Evolutionary conservation across 2,329 filamentous ascomycete species (phyloP).

Genomic region (Fusarium tanahbumbuense): DNA sequence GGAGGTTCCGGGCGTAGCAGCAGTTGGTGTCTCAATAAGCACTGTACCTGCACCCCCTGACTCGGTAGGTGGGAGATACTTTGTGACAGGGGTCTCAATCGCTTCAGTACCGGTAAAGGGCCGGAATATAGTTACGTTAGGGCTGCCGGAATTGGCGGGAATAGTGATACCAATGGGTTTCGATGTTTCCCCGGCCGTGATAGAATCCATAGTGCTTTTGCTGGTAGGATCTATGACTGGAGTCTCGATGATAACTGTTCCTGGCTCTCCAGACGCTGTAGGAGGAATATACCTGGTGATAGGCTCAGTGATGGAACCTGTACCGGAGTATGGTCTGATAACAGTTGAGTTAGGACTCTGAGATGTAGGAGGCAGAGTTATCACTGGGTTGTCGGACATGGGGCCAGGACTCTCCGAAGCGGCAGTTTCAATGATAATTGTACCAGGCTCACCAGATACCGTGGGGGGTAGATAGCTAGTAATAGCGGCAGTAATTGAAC

Average conservation of each 20-base stretch:
- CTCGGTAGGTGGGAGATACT: not conserved
- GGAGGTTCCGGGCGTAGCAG: not conserved
- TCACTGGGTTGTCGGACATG: not conserved
- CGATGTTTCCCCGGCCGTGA: not conserved
- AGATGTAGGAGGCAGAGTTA: conserved; percentile 7
- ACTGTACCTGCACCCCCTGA: conserved; percentile 1
- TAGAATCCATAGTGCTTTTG: not conserved
- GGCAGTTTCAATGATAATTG: conserved; percentile 13
- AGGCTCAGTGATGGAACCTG: conserved; percentile 10
- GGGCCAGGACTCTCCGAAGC: not conserved
- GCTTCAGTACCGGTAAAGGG: conserved; percentile 1
- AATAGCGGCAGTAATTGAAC: too few species aligned
- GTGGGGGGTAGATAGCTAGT: too few species aligned
- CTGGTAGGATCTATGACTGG: not conserved
- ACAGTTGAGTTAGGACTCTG: conserved; percentile 16
- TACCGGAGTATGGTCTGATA: conserved; percentile 13
- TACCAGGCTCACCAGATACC: too few species aligned
- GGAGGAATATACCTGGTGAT: conserved; percentile 10
- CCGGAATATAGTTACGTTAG: not conserved
- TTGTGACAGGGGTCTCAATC: not conserved
- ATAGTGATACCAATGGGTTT: conserved; percentile 3
- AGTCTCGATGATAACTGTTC: conserved; percentile 17
- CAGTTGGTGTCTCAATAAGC: conserved; percentile 6
- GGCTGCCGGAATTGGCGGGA: conserved; percentile 2
- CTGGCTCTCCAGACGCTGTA: conserved; percentile 3